phyloP scores from a whole-genome alignment of 208 protist species.

The Blastocrithidia nonstop region DNA sequence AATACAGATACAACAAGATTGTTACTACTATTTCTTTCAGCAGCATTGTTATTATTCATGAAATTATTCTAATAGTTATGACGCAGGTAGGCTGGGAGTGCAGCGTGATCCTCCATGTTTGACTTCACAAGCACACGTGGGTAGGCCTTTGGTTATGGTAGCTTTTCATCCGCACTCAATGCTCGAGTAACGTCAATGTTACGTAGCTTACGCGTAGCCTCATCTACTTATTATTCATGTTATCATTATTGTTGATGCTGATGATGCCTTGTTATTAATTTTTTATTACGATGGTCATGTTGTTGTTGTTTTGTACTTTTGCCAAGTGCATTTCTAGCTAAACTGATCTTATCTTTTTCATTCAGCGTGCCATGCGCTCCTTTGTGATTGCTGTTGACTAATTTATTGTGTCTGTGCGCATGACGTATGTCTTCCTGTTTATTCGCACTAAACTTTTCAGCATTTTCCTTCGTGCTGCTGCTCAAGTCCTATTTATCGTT shows the following conservation, averaged over 20 bases:
- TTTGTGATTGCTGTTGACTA: too few species aligned
- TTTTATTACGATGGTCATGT: not conserved
- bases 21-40: constrained; percentile 3
- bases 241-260: not conserved
- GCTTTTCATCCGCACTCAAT: constrained; percentile 30
- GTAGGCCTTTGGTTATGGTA: constrained; percentile 54
- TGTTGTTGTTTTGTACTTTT: not conserved
- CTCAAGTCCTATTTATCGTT: too few species aligned
- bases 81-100: too few species aligned
- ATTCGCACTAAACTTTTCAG: too few species aligned
- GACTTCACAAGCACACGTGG: too few species aligned
- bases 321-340: too few species aligned
- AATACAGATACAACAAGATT: constrained; percentile 2
- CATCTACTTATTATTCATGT: constrained; percentile 36
- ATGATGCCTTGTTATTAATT: not conserved
- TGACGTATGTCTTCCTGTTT: too few species aligned
- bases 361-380: too few species aligned
- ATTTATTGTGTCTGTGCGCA: too few species aligned
- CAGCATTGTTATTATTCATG: not conserved
- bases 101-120: too few species aligned
- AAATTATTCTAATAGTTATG: not conserved
- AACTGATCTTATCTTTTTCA: too few species aligned
- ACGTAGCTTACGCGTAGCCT: constrained; percentile 55
- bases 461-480: too few species aligned
- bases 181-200: constrained; percentile 63